Evolutionary conservation across 2,329 filamentous ascomycete species (phyloP).

Genomic region (Biscogniauxia marginata): DNA sequence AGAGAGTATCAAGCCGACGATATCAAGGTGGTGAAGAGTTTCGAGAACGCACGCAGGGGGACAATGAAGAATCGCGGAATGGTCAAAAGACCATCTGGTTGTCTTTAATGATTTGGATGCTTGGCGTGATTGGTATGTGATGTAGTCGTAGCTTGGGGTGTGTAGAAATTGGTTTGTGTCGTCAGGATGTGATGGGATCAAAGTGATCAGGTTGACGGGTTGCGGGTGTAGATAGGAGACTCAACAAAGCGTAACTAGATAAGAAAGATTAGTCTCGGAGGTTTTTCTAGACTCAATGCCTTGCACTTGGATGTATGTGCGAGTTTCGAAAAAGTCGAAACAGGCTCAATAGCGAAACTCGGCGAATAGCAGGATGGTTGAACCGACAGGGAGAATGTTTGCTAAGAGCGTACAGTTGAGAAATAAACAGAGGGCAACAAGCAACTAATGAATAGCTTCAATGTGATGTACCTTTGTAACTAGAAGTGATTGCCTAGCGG

Average conservation of each 20-base stretch:
- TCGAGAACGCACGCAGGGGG: not conserved
- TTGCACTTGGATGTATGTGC: not conserved
- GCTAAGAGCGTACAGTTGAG: not conserved
- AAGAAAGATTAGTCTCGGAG: not conserved
- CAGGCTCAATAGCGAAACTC: not conserved
- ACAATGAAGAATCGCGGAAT: not conserved
- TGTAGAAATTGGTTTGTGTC: not conserved
- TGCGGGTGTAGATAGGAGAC: not conserved
- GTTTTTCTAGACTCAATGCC: not conserved
- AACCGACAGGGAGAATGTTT: not conserved
- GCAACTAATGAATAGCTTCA: not conserved
- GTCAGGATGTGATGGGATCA: not conserved
- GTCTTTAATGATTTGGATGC: not conserved
- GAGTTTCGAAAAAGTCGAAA: not conserved
- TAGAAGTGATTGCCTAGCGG: not conserved
- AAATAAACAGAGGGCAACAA: not conserved
- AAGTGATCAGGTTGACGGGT: not conserved
- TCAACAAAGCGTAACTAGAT: not conserved
- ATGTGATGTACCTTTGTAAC: not conserved
- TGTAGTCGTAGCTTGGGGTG: not conserved
- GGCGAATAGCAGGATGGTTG: not conserved
- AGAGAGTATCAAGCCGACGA: not conserved
- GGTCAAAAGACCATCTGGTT: not conserved
- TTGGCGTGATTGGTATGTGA: not conserved
- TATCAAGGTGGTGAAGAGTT: not conserved